Base-by-base conservation (phyloP, 2,329 filamentous ascomycete species). In the Beauveria sp. region DNA sequence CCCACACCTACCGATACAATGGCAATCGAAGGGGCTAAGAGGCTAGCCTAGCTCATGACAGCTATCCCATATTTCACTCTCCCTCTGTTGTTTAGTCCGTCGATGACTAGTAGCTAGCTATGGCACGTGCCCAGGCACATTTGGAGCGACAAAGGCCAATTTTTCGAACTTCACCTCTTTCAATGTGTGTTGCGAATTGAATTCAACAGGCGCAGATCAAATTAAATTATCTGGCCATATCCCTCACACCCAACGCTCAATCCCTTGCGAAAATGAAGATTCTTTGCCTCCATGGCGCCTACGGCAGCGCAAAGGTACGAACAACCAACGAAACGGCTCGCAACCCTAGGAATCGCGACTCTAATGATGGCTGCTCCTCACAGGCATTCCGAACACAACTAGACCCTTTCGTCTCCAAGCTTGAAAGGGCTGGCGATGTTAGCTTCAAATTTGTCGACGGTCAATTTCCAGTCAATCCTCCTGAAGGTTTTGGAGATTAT, bases 341-440 rank as follows among this genome's bases (percentile, higher is more conserved):
- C 28, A 22, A 31, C 9, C 14, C 24, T 14, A 4, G 34, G 34
- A 5, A 16, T 34, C 45, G 18, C 43, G 60, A 50, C 31, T 34
- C 54, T 60, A 43, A 60, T 34, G 9, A 56, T 68, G 53, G 56
- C 26, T 49, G 18, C n/a, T 48, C 14, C 16, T 12, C 10, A 22
- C 60, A 84, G 81, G 82, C 83, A 74, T 84, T 84, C 66, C 75
- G 82, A 67, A 78, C 82, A 20, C 82, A 84, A 66, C 71, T 85
- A 18, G 76, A 77, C 2, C 66, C 68, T 1, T 72, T 72, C 46
- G 64, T 69, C 40, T 56, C 64, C 3, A 64, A 62, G 2, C 53
- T 69, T 3, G 65, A 68, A 24, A 66, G 62, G 16, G 46, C 62
- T 8, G 59, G 55, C 26, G 56, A 60, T 6, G 56, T 54, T 12